Conservation (phyloP, 176 grass and related monocot species). For the Pontederia paniculata region DNA sequence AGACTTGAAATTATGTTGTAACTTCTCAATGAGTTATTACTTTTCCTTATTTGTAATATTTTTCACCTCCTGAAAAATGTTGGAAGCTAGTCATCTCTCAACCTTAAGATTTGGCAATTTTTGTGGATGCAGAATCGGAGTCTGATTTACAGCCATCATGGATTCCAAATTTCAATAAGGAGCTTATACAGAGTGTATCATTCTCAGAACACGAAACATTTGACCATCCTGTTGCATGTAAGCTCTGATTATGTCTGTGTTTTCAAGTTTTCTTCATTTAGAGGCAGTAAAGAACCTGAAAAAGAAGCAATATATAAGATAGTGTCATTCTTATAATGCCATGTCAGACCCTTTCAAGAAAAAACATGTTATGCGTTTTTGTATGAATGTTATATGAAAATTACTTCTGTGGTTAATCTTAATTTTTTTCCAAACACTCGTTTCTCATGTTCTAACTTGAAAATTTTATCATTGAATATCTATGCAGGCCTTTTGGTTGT, state of each 20-base stretch:
- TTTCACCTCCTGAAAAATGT: neutral
- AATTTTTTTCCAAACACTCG: too few relatives aligned
- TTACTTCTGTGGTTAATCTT: neutral
- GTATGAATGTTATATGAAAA: neutral
- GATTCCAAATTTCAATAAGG: constrained; percentile 93
- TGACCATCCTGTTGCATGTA: constrained; percentile 97
- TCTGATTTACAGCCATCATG: constrained; percentile 71
- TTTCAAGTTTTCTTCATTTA: constrained; percentile 5
- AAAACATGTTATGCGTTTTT: neutral
- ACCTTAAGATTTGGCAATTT: neutral
- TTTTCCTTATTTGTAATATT: neutral
- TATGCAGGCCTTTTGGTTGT: constrained; percentile 77
- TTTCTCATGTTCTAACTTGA: constrained; percentile 4
- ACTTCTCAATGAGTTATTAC: neutral
- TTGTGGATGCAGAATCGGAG: constrained; percentile 53
- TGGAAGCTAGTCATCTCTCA: neutral
- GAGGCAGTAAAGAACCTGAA: too few relatives aligned
- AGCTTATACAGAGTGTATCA: constrained; percentile 57
- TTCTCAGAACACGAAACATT: constrained; percentile 96
- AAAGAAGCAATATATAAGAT: too few relatives aligned
- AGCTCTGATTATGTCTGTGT: constrained; percentile 32
- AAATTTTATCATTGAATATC: neutral
- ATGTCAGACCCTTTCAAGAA: too few relatives aligned
- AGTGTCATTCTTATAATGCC: neutral
- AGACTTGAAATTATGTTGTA: neutral